Evolutionary conservation across 768 basidiomycete species (phyloP).

Genomic region (Lactarius hengduanensis): DNA sequence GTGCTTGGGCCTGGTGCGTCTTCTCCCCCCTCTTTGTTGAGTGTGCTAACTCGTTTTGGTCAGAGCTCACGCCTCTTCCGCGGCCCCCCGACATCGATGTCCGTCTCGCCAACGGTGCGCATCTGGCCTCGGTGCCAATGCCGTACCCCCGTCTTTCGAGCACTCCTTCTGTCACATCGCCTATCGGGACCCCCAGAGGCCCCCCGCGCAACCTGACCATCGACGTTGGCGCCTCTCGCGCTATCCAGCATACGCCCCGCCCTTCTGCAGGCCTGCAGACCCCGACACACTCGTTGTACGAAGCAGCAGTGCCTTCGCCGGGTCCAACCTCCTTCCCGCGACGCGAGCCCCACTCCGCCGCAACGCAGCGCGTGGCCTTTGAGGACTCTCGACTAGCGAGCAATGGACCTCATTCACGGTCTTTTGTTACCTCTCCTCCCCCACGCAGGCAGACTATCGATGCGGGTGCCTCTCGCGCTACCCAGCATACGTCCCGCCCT

Average conservation of each 20-base stretch:
- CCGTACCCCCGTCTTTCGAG: background rate
- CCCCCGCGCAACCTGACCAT: background rate
- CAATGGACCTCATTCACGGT: background rate
- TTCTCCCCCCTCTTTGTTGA: background rate
- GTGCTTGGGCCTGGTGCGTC: slow-evolving; percentile 22
- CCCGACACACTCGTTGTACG: background rate
- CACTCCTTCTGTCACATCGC: background rate
- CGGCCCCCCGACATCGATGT: background rate
- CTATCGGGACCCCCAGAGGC: background rate
- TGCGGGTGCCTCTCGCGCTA: background rate
- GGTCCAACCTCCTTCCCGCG: background rate
- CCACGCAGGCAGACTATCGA: background rate
- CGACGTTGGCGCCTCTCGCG: background rate
- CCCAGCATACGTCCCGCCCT: background rate
- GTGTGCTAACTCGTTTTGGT: background rate
- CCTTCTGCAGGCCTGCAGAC: background rate
- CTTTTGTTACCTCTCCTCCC: background rate
- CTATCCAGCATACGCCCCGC: background rate
- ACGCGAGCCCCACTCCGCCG: background rate
- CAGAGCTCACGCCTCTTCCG: slow-evolving; percentile 13
- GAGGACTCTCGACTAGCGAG: background rate
- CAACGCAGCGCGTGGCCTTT: background rate
- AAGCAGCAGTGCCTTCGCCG: background rate
- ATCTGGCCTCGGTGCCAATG: background rate
- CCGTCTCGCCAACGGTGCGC: background rate